Base-by-base conservation (phyloP, 2,329 filamentous ascomycete genomes). In the Fusarium torreyae region DNA sequence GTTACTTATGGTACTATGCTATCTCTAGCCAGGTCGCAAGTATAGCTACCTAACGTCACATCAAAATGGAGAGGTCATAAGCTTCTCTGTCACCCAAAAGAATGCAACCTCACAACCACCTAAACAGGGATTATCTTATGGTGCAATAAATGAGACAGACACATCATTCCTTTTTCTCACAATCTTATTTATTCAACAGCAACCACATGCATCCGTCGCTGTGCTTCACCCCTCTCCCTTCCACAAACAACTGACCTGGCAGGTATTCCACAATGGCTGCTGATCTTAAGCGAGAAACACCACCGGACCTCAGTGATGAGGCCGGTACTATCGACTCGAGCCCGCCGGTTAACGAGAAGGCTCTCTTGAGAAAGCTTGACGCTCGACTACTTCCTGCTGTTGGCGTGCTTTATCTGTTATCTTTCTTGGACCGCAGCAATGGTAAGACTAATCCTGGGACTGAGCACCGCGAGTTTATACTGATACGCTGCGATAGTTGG, bases 381-480 rank as follows among this genome's bases (percentile, higher is more conserved):
- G 66, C 76, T 5, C 80, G 82, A 45, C 77, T 89, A 6, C 75
- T 89, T 0, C 87, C 87, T 0, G 83, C 85, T 0, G 82, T 89
- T 3, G 86, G 86, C 0, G 72, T 88, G 5, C 67, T 89, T 13
- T 89, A 89, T 69, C 75, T 89, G 7, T 74, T 88, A 1, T 88
- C 85, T 1, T 89, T 89, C 63, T 74, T 89, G 10, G 87, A 88
- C 67, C 79, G 86, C 33, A 87, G 85, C 71, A 89, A 89, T 78
- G 86, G 81, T 85, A 84, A 42, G 84, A 79, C 13, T 0, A 13
- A 4, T 1, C 1, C 3, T 3, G 1, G 0, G 33, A 50, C 73
- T 13, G 68, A 15, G 77, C 78, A 43, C 50, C 77, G 73, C 40
- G 63, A 56, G 22, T 2, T 31, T 10, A 1, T 28, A 11, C 60